Evolutionary conservation across 768 basidiomycete species (phyloP).

Genomic region (Multifurca ochricompacta): DNA sequence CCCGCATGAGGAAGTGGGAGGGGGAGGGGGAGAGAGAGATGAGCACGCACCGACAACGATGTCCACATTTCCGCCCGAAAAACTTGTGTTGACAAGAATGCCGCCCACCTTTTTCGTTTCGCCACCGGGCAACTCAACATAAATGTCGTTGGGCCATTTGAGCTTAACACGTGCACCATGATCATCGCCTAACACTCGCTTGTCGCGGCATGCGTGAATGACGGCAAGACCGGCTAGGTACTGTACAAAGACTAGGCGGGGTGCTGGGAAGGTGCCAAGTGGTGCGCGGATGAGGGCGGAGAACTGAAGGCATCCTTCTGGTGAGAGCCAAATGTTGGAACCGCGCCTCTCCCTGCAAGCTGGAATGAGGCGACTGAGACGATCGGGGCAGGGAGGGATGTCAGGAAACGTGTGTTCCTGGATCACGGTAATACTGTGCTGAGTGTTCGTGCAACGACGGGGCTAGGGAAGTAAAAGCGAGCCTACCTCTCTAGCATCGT

Average conservation of each 20-base stretch:
- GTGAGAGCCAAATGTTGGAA: constrained; percentile 87
- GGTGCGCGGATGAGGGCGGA: constrained; percentile 64
- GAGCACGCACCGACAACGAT: constrained; percentile 66
- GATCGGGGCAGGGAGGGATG: constrained; percentile 62
- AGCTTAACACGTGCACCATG: constrained; percentile 57
- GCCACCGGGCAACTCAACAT: constrained; percentile 48
- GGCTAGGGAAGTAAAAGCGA: neutral
- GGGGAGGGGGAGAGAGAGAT: neutral
- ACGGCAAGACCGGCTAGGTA: constrained; percentile 89
- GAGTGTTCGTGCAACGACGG: neutral
- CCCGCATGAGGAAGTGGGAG: neutral
- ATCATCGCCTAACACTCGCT: constrained; percentile 37
- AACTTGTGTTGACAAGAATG: constrained; percentile 83
- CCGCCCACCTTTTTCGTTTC: constrained; percentile 80
- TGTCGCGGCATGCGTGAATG: constrained; percentile 71
- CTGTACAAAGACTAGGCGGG: constrained; percentile 84
- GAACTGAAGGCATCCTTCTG: constrained; percentile 80
- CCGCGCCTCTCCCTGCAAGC: constrained; percentile 83
- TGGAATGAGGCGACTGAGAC: constrained; percentile 85
- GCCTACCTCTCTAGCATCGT: constrained; percentile 88
- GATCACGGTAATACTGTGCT: neutral
- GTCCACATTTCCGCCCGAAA: constrained; percentile 61
- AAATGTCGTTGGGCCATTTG: constrained; percentile 98
- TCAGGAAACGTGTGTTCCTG: constrained; percentile 72
- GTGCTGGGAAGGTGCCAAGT: constrained; percentile 41